These are phyloP conservation scores for Trichoderma brevicompactum DNA, from an alignment of 2,329 filamentous ascomycete genomes.

Conservation along the genomic window DNA sequence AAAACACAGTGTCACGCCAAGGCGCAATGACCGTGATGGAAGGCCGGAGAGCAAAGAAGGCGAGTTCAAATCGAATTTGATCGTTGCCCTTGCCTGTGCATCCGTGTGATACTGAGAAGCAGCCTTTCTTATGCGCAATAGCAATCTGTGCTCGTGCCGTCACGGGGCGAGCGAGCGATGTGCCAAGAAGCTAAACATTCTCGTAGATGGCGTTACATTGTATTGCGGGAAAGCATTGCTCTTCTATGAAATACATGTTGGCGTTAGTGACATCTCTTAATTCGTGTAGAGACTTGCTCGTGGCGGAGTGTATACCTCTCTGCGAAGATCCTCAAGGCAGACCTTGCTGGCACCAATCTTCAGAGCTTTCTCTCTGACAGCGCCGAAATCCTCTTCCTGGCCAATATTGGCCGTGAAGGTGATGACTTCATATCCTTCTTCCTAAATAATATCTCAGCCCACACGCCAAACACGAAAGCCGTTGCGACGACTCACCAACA, in stretches of 20 bases:
- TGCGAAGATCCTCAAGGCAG: constrained; percentile 12
- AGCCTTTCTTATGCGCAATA: constrained; percentile 45
- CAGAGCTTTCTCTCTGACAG: constrained; percentile 9
- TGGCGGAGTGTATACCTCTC: neutral
- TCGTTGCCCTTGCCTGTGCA: constrained; percentile 12
- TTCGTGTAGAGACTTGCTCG: neutral
- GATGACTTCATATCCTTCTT: constrained; percentile 10
- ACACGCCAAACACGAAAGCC: neutral
- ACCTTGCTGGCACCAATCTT: constrained; percentile 18
- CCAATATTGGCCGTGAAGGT: constrained; percentile 13
- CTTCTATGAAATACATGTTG: neutral
- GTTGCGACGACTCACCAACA: neutral
- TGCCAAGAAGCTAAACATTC: constrained; percentile 55
- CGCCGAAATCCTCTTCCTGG: constrained; percentile 11
- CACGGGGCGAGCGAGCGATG: constrained; percentile 66
- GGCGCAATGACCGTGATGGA: constrained; percentile 72
- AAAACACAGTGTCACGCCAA: constrained; percentile 72
- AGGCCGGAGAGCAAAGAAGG: constrained; percentile 54
- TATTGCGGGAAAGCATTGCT: constrained; percentile 9
- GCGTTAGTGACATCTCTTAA: neutral
- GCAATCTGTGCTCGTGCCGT: constrained; percentile 59
- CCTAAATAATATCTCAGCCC: neutral
- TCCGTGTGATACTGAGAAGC: constrained; percentile 39
- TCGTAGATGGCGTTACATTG: constrained; percentile 61
- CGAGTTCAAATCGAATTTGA: constrained; percentile 41